Evolutionary conservation across 257 asterid species (phyloP), one percentile per base, ranked within the genome.

Genomic region (Echium plantagineum): DNA sequence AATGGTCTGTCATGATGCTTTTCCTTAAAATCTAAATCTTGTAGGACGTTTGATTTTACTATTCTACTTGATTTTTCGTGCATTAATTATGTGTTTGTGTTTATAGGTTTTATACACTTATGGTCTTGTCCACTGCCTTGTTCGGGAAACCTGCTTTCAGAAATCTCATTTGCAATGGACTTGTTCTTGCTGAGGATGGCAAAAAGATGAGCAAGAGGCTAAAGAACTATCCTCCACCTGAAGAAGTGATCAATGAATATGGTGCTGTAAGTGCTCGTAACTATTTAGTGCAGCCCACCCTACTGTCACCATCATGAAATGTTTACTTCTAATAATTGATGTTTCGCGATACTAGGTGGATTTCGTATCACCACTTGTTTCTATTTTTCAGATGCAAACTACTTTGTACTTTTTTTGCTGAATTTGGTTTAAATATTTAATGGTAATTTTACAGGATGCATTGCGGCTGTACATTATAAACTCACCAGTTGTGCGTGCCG

Each of bases 401-500:
- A 1, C 17, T 9, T 42, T 42, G 15, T 13, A 10, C 49, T 7
- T 35, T 35, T 35, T 9, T 42, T 1, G 17, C 49, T 13, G 10
- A 42, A 42, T 42, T 13, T 42, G 4, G 2, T 42, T 4, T 42
- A 42, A 42, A 10, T 42, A 42, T 42, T 42, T 7, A 42, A 42
- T 10, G 49, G 49, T 42, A 12, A 42, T 48, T 63, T 57, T 67
- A 26, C 61, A 77, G 79, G 99, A 93, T 69, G 99, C 99, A 51
- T 71, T 93, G 47, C 76, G 99, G 18, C 65, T 93, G 68, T 93
- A 93, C 80, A 82, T 93, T 65, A 93, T 93, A 55, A 93, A 89
- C 80, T 89, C 99, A 57, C 99, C 99, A 0, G 99, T 93, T 62
- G 99, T 93, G 68, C 95, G 94, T 64, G 99, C 99, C 10, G 99